These are phyloP conservation scores for Ceriops zippeliana DNA, from an alignment of 345 rosid species.

Conservation along the genomic window DNA sequence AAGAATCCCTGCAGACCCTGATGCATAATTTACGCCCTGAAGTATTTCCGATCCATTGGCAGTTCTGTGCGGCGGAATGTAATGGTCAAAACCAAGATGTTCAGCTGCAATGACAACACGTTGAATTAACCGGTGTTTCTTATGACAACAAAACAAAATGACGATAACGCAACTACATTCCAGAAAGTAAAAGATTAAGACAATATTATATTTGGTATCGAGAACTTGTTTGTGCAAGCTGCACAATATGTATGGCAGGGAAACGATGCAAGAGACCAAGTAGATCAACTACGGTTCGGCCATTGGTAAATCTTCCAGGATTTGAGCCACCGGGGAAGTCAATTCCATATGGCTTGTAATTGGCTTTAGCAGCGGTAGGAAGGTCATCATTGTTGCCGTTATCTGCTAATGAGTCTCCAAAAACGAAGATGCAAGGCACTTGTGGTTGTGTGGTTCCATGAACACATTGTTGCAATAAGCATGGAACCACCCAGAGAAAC, in stretches of 20 bases:
- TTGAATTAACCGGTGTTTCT: neutral
- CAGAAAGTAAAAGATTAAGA: neutral
- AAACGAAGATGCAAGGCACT: constrained; percentile 13
- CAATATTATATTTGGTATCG: neutral
- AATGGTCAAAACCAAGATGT: neutral
- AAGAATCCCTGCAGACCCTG: neutral
- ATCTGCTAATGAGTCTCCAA: constrained; percentile 13
- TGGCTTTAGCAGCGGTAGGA: constrained; percentile 5
- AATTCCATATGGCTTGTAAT: constrained; percentile 8
- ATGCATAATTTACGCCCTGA: neutral
- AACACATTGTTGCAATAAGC: neutral
- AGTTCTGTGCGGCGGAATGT: neutral
- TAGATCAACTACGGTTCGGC: constrained; percentile 3
- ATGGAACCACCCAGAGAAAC: neutral
- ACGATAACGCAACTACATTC: neutral
- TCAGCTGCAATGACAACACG: neutral
- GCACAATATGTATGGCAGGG: no score
- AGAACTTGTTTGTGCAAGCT: neutral
- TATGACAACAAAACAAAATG: neutral
- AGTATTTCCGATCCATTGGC: neutral
- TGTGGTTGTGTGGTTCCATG: neutral
- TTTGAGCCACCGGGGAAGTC: constrained; percentile 2
- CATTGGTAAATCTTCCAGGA: constrained; percentile 16
- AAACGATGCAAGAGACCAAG: neutral
- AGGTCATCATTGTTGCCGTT: constrained; percentile 10